Base-by-base conservation (phyloP, 2,329 filamentous ascomycete genomes). In the Penicillium occitanis region DNA sequence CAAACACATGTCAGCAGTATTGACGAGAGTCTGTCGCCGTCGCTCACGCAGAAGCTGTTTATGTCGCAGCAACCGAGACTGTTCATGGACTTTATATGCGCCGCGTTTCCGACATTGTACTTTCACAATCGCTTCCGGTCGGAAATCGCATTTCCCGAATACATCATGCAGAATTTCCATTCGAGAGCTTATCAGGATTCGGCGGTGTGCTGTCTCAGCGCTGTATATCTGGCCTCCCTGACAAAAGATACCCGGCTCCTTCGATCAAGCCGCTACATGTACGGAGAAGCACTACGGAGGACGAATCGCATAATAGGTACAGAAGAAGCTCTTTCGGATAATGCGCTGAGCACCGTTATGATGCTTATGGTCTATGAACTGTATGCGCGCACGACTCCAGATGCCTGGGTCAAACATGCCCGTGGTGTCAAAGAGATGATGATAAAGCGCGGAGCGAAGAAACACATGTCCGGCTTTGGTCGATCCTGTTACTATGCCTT, bases 341-440 rank as follows among this genome's bases (percentile, higher is more conserved):
- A 77, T 57, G 73, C 73, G 5, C 65, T 80, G 2, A 74, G 75
- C 8, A 73, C 77, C 1, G 76, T 75, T 22, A 75, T 78, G 28
- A 67, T 73, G 2, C 71, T 79, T 5, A 75, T 71, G 4, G 71
- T 78, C 42, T 79, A 77, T 61, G 77, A 80, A 61, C 74, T 78
- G 66, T 75, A 77, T 65, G 71, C 73, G 37, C 75, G 73, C 44
- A 78, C 75, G n/a, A 73, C 72, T n/a, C 70, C 73, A 37, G 69
- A 75, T 14, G 72, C 76, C 4, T 80, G 77, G 77, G 68, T 78
- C 4, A 72, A 71, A n/a, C 77, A 79, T 69, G 75, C 75, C 7
- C 71, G 73, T 0, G 78, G 78, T 17, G 73, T 76, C 14, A 72
- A 71, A 22, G 70, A 73, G 3, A 66, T 79, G 42, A 77, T 79